Conservation (phyloP, 805 yeast genomes). For the Lipomyces mesembrius region DNA sequence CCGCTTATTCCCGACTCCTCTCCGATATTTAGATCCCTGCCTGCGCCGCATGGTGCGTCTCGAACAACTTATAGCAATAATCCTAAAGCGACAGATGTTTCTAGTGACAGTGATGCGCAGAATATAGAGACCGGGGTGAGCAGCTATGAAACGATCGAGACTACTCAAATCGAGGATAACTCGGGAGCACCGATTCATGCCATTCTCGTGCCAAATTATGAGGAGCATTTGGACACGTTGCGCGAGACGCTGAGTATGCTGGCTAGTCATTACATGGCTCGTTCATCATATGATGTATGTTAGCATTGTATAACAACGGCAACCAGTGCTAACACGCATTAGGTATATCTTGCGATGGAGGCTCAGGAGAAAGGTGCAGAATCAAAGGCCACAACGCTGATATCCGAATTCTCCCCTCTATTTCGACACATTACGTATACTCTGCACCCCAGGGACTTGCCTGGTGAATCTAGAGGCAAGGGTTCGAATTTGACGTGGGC, state of each 20-base stretch:
- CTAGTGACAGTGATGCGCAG: too few relatives aligned
- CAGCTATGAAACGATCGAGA: too few relatives aligned
- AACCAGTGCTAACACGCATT: not conserved
- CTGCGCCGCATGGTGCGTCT: too few relatives aligned
- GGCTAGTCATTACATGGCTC: slow-evolving; percentile 30
- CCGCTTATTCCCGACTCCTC: too few relatives aligned
- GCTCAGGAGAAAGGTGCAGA: slow-evolving; percentile 24
- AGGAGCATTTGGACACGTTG: slow-evolving; percentile 30
- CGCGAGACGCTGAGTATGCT: slow-evolving; percentile 35
- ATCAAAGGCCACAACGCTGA: slow-evolving; percentile 22
- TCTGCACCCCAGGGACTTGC: slow-evolving; percentile 29
- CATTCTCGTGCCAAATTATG: slow-evolving; percentile 34
- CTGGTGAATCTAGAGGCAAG: slow-evolving; percentile 37
- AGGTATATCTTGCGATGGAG: slow-evolving; percentile 35
- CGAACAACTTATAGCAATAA: too few relatives aligned
- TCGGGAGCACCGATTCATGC: slow-evolving; percentile 25
- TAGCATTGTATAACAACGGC: not conserved
- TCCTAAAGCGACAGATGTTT: too few relatives aligned
- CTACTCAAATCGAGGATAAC: not conserved
- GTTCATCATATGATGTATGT: slow-evolving; percentile 25
- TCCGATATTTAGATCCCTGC: too few relatives aligned
- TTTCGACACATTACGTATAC: slow-evolving; percentile 32
- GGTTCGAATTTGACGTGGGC: slow-evolving; percentile 39
- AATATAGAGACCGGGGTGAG: too few relatives aligned
- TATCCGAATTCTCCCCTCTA: slow-evolving; percentile 16